phyloP scores from a whole-genome alignment of 2,329 filamentous ascomycete species.

The Didymella pinodella region DNA sequence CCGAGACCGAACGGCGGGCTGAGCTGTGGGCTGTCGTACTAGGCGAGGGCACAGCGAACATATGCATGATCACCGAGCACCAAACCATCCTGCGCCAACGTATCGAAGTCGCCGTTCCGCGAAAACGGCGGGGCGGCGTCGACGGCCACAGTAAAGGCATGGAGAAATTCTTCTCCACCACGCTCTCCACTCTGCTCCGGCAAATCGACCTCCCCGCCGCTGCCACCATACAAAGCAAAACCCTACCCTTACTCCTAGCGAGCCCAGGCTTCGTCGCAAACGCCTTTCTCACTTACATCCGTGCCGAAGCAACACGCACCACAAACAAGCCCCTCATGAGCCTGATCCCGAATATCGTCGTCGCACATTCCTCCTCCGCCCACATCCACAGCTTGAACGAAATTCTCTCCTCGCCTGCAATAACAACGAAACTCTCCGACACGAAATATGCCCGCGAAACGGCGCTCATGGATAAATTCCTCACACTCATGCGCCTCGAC shows the following conservation, averaged over 20 bases:
- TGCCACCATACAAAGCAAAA: conserved; percentile 32
- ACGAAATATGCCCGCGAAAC: conserved; percentile 90
- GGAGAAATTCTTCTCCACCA: conserved; percentile 79
- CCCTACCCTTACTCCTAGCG: conserved; percentile 76
- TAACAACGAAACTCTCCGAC: conserved; percentile 78
- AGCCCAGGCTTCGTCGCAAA: conserved; percentile 87
- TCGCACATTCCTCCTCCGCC: conserved; percentile 85
- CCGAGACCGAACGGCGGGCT: conserved; percentile 79
- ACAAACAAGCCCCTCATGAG: conserved; percentile 75
- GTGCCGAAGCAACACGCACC: conserved; percentile 66
- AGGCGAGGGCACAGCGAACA: conserved; percentile 85
- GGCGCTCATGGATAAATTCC: conserved; percentile 83
- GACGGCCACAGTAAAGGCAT: conserved; percentile 75
- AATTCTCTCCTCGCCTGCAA: conserved; percentile 81
- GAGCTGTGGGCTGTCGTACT: conserved; percentile 91
- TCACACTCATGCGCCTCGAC: conserved; percentile 78
- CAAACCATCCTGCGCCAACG: conserved; percentile 77
- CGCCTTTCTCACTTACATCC: conserved; percentile 79
- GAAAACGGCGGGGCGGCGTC: conserved; percentile 69
- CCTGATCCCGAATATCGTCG: conserved; percentile 68
- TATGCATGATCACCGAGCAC: conserved; percentile 82
- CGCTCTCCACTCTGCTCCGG: conserved; percentile 76
- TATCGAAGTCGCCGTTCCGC: conserved; percentile 71
- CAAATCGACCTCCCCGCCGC: conserved; percentile 72
- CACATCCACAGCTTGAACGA: conserved; percentile 89